Conservation (phyloP, 345 rosid genomes). For the Anacardium occidentale region DNA sequence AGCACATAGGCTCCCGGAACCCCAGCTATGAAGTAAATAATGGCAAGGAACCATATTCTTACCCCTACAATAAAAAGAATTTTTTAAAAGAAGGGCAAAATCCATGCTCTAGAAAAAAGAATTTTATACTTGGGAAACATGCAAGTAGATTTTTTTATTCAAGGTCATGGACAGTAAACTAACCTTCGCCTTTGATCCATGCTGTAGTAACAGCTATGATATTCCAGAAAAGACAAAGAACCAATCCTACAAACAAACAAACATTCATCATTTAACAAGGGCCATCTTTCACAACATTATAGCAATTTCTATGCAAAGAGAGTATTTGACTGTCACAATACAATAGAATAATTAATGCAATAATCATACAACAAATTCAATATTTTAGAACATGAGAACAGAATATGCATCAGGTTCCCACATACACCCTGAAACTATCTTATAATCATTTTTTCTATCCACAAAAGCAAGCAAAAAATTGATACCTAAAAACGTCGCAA, state of each 20-base stretch:
- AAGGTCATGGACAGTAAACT: constrained; percentile 13
- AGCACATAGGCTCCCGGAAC: constrained; percentile 90
- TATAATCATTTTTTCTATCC: not conserved
- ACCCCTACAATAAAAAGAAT: constrained; percentile 52
- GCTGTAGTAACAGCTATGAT: constrained; percentile 73
- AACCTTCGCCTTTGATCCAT: constrained; percentile 87
- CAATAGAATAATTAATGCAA: no score
- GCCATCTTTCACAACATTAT: not conserved
- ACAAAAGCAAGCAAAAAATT: constrained; percentile 5
- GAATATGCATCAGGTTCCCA: not conserved
- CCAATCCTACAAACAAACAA: constrained; percentile 60
- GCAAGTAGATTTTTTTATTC: not conserved
- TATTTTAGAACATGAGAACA: not conserved
- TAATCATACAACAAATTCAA: no score
- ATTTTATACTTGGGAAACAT: not conserved
- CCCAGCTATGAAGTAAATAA: constrained; percentile 88
- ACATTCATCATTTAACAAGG: constrained; percentile 5
- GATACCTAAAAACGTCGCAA: constrained; percentile 68
- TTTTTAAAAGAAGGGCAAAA: constrained; percentile 5
- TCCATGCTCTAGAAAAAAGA: not conserved
- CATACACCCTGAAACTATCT: not conserved
- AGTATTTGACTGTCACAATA: not conserved
- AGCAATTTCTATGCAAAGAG: not conserved
- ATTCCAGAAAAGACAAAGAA: constrained; percentile 83
- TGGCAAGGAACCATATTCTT: constrained; percentile 89